Base-by-base conservation (phyloP, 2,329 filamentous ascomycete species). In the Stagonosporopsis tanaceti region DNA sequence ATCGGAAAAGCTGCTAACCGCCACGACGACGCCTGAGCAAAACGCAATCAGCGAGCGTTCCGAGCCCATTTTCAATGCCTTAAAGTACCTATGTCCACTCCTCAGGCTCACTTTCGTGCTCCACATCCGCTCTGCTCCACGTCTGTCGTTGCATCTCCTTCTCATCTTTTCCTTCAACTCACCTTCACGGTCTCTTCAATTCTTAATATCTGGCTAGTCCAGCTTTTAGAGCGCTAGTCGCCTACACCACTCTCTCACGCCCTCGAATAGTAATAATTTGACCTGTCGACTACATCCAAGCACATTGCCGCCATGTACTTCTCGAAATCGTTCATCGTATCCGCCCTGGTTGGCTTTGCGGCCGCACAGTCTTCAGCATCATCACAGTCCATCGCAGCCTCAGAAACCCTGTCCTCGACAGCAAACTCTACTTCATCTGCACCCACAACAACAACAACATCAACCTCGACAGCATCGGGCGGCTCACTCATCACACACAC, bases 401-500 rank as follows among this genome's bases (percentile, higher is more conserved):
- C 66, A 32, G 68, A 70, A 45, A 62, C 63, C 3, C 34, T 63
- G 4, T 38, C 57, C 14, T 53, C 57, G 14, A 39, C 42, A 5
- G 32, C 50, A 32, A 58, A 61, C 17, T 57, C 56, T 0, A 59
- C 57, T 35, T 15, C 60, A 24, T 48, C 56, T 45, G 53, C 57
- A n/a, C 56, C 58, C 34, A 45, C 37, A 24, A 47, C 46, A 28
- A 45, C 37, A 24, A 47, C 46, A 28, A 28, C 60, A 22, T 47
- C 52, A n/a, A 51, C 57, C 15, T 44, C 57, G 17, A 50, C 48
- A n/a, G 41, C 42, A 32, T 55, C 63, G 37, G 50, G 55, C 37
- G 68, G 66, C 17, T 65, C 61, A 48, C 59, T 73, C 44, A 66
- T 61, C 28, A 79, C 70, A 8, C 87, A 90, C 67, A 85, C 89